Evolutionary conservation across 176 grass and related monocot species (phyloP).

Genomic region (Aegilops sharonensis): DNA sequence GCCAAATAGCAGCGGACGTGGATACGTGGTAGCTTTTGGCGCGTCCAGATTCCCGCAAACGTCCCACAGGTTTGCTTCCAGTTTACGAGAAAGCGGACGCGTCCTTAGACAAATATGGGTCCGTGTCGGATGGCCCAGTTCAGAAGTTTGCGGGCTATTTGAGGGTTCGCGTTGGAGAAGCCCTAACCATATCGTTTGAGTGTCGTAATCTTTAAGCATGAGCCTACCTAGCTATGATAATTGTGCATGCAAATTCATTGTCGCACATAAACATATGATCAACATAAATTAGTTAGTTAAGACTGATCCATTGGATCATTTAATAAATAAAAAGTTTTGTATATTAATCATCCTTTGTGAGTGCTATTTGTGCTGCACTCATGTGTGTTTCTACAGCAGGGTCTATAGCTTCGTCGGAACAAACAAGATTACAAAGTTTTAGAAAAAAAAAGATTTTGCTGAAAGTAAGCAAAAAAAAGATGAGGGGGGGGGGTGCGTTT

Average conservation of each 20-base stretch:
- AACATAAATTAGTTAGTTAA: not conserved
- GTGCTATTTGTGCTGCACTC: not conserved
- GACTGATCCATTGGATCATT: not conserved
- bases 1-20: too few relatives aligned
- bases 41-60: too few relatives aligned
- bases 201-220: not conserved
- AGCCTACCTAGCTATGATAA: not conserved
- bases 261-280: not conserved
- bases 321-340: not conserved
- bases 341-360: not conserved
- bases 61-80: too few relatives aligned
- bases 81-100: too few relatives aligned
- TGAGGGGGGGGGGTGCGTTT: too few relatives aligned
- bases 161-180: too few relatives aligned
- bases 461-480: not conserved
- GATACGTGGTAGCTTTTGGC: too few relatives aligned
- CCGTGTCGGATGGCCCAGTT: too few relatives aligned
- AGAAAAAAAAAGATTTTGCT: not conserved
- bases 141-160: too few relatives aligned
- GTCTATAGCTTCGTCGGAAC: not conserved
- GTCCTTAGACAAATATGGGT: too few relatives aligned
- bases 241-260: not conserved
- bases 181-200: not conserved
- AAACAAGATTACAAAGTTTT: not conserved
- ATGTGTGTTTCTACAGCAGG: not conserved